Percentiles rank a stretch among this genome's conserved stretches.
These are phyloP conservation scores for Marasmius oreades DNA, from an alignment of 1,284 basidiomycete genomes.

Conservation along the genomic window DNA sequence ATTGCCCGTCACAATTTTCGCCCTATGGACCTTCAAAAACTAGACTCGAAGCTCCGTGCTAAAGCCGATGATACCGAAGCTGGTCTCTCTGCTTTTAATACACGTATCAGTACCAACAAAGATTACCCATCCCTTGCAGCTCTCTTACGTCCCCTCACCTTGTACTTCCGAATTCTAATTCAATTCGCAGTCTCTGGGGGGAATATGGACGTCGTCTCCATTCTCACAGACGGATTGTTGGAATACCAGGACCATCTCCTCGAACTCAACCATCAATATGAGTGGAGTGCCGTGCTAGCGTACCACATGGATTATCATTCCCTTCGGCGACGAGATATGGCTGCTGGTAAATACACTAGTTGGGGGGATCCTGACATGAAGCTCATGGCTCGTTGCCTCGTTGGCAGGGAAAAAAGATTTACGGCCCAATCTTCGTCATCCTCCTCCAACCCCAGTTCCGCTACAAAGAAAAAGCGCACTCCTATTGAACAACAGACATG, in stretches of 20 bases:
- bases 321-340: slow-evolving; percentile 11
- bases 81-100: background rate
- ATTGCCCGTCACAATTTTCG: slow-evolving; percentile 8
- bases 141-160: slow-evolving; percentile 16
- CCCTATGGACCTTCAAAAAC: slow-evolving; percentile 3
- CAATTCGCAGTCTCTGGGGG: slow-evolving; percentile 9
- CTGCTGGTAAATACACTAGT: slow-evolving; percentile 1
- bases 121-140: slow-evolving; percentile 18
- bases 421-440: background rate
- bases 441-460: background rate
- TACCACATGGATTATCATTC: slow-evolving; percentile 12
- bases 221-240: background rate
- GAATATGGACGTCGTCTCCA: background rate
- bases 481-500: background rate
- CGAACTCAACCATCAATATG: slow-evolving; percentile 5
- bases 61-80: slow-evolving; percentile 1
- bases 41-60: background rate
- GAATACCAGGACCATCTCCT: background rate
- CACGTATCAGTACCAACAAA: slow-evolving; percentile 6
- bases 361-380: slow-evolving; percentile 6
- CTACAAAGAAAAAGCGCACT: background rate
- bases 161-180: slow-evolving; percentile 19
- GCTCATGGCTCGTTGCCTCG: background rate
- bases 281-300: slow-evolving; percentile 1
- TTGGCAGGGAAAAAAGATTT: background rate